phyloP scores from a whole-genome alignment of 2,329 filamentous ascomycete genomes.

The Fusarium bactridioides region DNA sequence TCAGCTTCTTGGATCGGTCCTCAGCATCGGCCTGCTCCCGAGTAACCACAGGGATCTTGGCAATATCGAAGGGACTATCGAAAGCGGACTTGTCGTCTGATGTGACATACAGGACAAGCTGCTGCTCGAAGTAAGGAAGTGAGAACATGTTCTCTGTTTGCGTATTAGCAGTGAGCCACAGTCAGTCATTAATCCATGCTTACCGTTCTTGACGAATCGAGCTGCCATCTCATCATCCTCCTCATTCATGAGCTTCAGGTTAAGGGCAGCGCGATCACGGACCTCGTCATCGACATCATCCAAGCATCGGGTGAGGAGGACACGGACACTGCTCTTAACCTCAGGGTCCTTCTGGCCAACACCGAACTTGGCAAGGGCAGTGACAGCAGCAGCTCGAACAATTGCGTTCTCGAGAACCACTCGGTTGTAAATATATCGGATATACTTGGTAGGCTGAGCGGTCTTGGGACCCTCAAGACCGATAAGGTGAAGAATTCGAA shows the following conservation, averaged over 20 bases:
- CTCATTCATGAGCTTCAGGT: constrained; percentile 89
- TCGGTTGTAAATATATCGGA: constrained; percentile 98
- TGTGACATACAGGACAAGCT: constrained; percentile 96
- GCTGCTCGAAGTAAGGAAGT: constrained; percentile 92
- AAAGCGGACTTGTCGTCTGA: constrained; percentile 90
- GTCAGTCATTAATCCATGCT: neutral
- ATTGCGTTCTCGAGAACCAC: constrained; percentile 97
- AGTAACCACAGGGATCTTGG: constrained; percentile 89
- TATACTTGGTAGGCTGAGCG: constrained; percentile 95
- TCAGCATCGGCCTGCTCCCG: constrained; percentile 96
- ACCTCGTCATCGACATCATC: constrained; percentile 99
- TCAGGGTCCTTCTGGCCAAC: constrained; percentile 96
- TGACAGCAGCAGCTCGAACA: constrained; percentile 93
- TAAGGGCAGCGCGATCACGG: constrained; percentile 91
- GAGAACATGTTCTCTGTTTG: constrained; percentile 89
- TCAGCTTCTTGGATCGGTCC: constrained; percentile 96
- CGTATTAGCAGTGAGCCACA: constrained; percentile 11
- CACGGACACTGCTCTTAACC: constrained; percentile 93
- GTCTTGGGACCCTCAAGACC: constrained; percentile 96
- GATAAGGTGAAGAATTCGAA: constrained; percentile 92
- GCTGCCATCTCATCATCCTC: constrained; percentile 88
- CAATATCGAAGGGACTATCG: constrained; percentile 85
- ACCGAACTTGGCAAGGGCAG: constrained; percentile 94
- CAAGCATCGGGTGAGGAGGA: constrained; percentile 89
- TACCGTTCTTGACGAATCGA: constrained; percentile 92